phyloP scores from a whole-genome alignment of 1,139 yeast species.

The Lodderomyces pseudojiufengensis region DNA sequence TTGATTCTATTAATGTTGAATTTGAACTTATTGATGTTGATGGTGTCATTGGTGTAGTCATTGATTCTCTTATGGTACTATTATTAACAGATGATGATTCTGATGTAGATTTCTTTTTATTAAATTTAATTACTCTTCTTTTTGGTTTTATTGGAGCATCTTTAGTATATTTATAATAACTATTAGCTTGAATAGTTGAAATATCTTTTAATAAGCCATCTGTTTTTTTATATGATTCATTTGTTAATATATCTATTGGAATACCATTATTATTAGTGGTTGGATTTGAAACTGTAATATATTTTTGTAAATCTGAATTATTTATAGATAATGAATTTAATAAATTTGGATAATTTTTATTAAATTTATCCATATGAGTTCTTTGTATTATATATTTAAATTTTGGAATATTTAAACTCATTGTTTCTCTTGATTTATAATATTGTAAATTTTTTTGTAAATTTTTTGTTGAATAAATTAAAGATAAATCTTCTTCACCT shows the following conservation, averaged over 20 bases:
- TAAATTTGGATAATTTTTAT: conserved; percentile 38
- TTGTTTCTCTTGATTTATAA: conserved; percentile 73
- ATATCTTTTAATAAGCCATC: conserved; percentile 40
- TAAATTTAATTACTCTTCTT: conserved; percentile 45
- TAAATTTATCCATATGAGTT: conserved; percentile 42
- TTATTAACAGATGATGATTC: background rate
- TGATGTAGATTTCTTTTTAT: conserved; percentile 16
- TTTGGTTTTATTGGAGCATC: conserved; percentile 34
- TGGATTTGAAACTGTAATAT: background rate
- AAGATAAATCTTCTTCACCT: conserved; percentile 12
- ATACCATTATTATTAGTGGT: conserved; percentile 26
- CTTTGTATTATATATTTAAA: conserved; percentile 57
- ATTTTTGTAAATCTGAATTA: conserved; percentile 9
- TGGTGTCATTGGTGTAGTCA: conserved; percentile 5
- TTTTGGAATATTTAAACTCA: conserved; percentile 61
- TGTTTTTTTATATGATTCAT: conserved; percentile 26
- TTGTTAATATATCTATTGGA: conserved; percentile 34
- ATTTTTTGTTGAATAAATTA: conserved; percentile 57
- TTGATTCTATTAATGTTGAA: conserved; percentile 1
- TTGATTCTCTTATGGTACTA: no score
- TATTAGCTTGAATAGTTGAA: conserved; percentile 45
- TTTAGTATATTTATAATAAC: conserved; percentile 32
- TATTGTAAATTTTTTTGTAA: conserved; percentile 69
- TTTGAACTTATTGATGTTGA: conserved; percentile 3
- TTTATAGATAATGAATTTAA: conserved; percentile 23